Evolutionary conservation across 139 green algal species (phyloP), one percentile per base, ranked within the genome.

Genomic region (Pseudopediastrum boryanum): DNA sequence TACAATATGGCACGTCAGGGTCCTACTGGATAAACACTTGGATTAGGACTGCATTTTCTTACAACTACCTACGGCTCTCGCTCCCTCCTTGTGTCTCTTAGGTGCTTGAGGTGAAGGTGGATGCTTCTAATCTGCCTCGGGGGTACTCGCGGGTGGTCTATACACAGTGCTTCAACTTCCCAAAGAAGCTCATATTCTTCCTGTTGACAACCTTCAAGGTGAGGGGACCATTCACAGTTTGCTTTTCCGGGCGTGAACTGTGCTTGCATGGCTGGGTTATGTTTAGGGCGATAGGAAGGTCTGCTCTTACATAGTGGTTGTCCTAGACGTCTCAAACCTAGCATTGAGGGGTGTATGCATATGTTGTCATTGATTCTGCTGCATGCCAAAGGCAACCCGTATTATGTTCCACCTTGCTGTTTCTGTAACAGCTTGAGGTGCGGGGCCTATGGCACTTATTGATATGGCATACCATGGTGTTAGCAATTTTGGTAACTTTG

Each of bases 161-260:
- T 46, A 87, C 68, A 9, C 83, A 92, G 70, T 95, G 91, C 79
- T 90, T 90, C 43, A 90, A 88, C 42, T 94, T 92, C 68, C 90
- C 90, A 3, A 46, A 89, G 54, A 77, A 85, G 2, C 86, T 96
- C 56, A 90, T 95, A 46, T 96, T 96, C 85, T 95, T 96, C 71
- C 82, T 96, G 0, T 85, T 86, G 29, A 90, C 85, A 58, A 83
- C 71, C 31, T 82, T 95, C 2, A 39, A 83, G 79, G 87, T 89
- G 64, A 46, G 75, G 8, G 64, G 8, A 39, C 39, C 56, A 65
- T 8, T 38, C 36, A 44, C 19, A 4, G 35, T 7, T 12, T 19
- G 16, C 31, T 12, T 19, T 6, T 12, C 23, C 54, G 54, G 8
- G 19, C 23, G 5, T 8, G 35, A 21, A 9, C n/a, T 19, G n/a